Percentiles rank a stretch among this genome's conserved stretches.
Conservation (phyloP, 2,329 filamentous ascomycete species). For the Trichoderma sp. region DNA sequence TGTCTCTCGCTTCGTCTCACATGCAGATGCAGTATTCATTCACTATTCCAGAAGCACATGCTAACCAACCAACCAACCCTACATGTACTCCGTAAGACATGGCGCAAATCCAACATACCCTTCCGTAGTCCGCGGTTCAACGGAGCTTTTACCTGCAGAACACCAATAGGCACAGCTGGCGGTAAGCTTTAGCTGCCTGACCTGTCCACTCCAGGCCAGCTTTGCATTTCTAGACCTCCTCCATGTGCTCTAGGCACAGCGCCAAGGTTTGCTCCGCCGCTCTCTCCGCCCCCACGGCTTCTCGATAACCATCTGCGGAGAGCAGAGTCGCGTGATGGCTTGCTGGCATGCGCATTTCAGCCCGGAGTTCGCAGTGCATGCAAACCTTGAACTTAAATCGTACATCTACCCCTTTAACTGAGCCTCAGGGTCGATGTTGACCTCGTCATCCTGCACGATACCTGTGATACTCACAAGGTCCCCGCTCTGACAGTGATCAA, state of each 20-base stretch:
- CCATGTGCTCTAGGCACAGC: not conserved
- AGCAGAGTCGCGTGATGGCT: constrained; percentile 5
- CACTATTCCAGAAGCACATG: not conserved
- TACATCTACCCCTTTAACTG: not conserved
- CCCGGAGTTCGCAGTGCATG: not conserved
- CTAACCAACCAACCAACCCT: not conserved
- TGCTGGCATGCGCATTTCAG: not conserved
- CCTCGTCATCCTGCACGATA: not conserved
- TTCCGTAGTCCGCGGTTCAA: not conserved
- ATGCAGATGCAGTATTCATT: not conserved
- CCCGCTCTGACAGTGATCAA: not conserved
- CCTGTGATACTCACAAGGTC: not conserved
- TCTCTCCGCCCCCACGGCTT: constrained; percentile 2
- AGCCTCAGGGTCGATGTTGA: not conserved
- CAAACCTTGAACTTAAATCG: not conserved
- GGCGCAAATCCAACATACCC: not conserved
- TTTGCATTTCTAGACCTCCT: not conserved
- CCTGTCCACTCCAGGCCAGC: not conserved
- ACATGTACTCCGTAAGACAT: not conserved
- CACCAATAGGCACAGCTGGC: not conserved
- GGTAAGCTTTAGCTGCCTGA: not conserved
- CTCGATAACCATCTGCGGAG: constrained; percentile 3
- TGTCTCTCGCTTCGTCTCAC: not conserved
- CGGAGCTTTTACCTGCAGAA: not conserved
- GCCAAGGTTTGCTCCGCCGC: constrained; percentile 13